phyloP scores from a whole-genome alignment of 2,329 filamentous ascomycete species.

The Capronia epimyces region DNA sequence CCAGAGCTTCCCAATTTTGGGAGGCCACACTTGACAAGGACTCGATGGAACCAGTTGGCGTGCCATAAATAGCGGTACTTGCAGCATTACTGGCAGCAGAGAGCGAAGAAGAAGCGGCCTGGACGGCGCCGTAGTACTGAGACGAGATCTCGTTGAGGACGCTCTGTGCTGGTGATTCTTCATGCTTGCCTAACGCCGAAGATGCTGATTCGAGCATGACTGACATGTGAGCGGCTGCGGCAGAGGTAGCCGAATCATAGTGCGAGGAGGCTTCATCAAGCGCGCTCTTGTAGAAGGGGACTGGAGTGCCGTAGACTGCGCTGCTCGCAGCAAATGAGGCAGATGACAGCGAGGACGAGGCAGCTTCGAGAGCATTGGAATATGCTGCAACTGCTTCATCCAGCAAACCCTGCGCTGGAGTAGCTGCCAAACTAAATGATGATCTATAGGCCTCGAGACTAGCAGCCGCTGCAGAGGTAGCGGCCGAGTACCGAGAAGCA shows the following conservation, averaged over 20 bases:
- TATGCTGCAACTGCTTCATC: constrained; percentile 44
- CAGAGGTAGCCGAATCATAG: constrained; percentile 35
- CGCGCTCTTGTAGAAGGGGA: constrained; percentile 34
- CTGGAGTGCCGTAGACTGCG: constrained; percentile 23
- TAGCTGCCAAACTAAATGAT: constrained; percentile 14
- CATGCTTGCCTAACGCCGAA: constrained; percentile 34
- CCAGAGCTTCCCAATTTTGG: constrained; percentile 58
- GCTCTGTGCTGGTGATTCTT: constrained; percentile 36
- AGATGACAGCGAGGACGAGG: constrained; percentile 39
- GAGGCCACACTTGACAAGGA: constrained; percentile 53
- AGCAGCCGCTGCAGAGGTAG: constrained; percentile 56
- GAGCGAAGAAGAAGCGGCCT: constrained; percentile 42
- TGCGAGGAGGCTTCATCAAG: constrained; percentile 35
- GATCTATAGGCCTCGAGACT: constrained; percentile 55
- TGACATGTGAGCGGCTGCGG: constrained; percentile 40
- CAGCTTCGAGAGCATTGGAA: constrained; percentile 40
- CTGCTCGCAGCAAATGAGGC: constrained; percentile 34
- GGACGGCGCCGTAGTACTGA: constrained; percentile 41
- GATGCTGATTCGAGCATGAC: constrained; percentile 39
- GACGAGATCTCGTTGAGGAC: constrained; percentile 43
- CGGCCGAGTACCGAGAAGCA: constrained; percentile 55
- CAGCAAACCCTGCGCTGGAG: constrained; percentile 37
- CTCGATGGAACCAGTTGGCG: constrained; percentile 38
- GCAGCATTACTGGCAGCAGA: constrained; percentile 36
- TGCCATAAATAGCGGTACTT: constrained; percentile 42